phyloP scores from a whole-genome alignment of 73 alveolate genomes.

The Tetrahymena malaccensis region DNA sequence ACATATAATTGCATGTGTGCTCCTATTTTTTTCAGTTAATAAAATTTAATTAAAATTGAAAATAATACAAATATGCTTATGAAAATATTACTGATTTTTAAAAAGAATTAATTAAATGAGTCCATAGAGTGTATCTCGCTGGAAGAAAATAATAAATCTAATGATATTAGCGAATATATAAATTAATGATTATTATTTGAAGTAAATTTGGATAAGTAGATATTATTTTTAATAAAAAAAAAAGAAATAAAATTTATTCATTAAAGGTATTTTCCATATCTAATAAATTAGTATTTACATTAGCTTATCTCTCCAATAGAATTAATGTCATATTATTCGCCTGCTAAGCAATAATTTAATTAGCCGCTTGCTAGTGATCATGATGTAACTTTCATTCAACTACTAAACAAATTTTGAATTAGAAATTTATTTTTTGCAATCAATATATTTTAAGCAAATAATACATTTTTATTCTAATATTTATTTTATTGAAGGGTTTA shows the following conservation, averaged over 20 bases:
- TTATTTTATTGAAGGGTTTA: background rate
- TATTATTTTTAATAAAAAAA: background rate
- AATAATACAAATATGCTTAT: no score
- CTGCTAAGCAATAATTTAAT: background rate
- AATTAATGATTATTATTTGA: background rate
- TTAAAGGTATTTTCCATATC: background rate
- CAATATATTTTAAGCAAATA: no score
- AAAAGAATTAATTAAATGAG: no score
- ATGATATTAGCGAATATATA: background rate
- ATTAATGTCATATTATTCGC: background rate
- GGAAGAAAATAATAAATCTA: background rate
- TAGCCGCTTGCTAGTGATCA: background rate
- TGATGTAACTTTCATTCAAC: background rate
- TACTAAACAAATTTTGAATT: background rate
- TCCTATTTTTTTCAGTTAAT: background rate
- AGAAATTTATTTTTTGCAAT: no score
- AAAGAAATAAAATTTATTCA: background rate
- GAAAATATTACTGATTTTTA: background rate
- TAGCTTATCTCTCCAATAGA: background rate
- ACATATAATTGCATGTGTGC: no score
- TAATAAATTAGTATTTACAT: background rate
- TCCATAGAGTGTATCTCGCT: no score
- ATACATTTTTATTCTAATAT: background rate
- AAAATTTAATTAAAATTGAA: no score
- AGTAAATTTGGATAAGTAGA: background rate